Base-by-base conservation (phyloP, 2,329 filamentous ascomycete species). In the Setomelanomma holmii region DNA sequence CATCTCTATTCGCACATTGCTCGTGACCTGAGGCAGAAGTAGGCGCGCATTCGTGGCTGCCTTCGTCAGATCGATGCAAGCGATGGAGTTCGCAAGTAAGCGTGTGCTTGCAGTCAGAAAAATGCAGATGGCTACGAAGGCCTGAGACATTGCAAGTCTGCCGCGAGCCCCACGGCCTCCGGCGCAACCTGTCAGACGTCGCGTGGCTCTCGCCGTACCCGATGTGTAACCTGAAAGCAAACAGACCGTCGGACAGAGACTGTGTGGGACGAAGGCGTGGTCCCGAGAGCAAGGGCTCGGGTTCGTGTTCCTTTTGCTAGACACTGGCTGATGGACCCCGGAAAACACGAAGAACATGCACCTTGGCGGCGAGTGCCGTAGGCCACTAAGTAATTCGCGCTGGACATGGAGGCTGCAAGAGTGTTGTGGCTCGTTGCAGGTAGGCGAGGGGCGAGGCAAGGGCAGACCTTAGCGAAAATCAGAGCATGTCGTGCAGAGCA, bases 251-350 rank as follows among this genome's bases (percentile, higher is more conserved):
- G 24, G 38, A 34, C 38, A 45, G 45, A 41, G 34, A 40, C 40
- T 34, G 27, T 49, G 48, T 51, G 36, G 41, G 19, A 36, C 42
- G 39, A 19, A 10, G 47, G 16, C 48, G 41, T 40, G 20, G 39
- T 45, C 49, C 49, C 49, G 49, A 42, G 49, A 19, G 49, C 49
- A 42, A 46, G 49, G 49, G 30, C 43, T 51, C 49, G 49, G 49
- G 49, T 42, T 51, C 49, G 35, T 51, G 21, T 46, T 41, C 42
- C 41, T n/a, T 42, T 36, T 46, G 20, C 21, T 22, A 23, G 46
- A 22, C 38, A 38, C 21, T 39, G 36, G 45, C 45, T 40, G 21
- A 34, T 11, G 19, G 23, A 19, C 24, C 10, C 11, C 16, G 36
- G 39, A 20, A 49, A 30, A 35, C 39, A 22, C 36, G 30, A 36